phyloP scores from a whole-genome alignment of 2,329 filamentous ascomycete species.

The Exserohilum rostratum region DNA sequence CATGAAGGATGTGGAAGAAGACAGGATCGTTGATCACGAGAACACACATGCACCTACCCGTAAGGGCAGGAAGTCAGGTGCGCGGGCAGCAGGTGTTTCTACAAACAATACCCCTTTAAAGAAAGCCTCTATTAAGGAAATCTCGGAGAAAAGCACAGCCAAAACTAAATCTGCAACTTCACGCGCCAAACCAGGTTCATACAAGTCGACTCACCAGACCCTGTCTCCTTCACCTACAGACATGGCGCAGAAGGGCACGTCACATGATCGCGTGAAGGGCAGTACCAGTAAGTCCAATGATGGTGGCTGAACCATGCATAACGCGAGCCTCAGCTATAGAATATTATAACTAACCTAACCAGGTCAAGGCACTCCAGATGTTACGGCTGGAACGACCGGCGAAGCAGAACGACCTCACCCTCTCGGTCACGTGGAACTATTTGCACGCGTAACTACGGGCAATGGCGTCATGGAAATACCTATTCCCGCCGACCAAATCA shows the following conservation, averaged over 20 bases:
- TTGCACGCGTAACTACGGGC: conserved; percentile 10
- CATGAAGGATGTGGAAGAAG: neutral
- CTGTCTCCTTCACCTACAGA: neutral
- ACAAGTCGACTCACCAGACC: neutral
- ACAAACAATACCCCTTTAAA: neutral
- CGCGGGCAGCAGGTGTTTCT: neutral
- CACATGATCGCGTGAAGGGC: neutral
- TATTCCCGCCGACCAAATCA: conserved; percentile 4
- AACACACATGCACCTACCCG: neutral
- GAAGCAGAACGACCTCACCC: neutral
- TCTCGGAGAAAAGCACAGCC: neutral
- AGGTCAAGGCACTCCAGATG: neutral
- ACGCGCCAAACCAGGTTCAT: neutral
- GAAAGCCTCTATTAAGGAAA: neutral
- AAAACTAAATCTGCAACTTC: neutral
- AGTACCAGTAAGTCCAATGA: neutral
- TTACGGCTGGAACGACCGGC: neutral
- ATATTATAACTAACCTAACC: neutral
- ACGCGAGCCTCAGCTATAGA: neutral
- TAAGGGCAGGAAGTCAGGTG: neutral
- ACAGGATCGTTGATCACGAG: neutral
- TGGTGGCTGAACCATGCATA: neutral
- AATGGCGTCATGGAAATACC: conserved; percentile 10
- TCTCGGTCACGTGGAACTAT: conserved; percentile 9
- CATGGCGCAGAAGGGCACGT: neutral